A percentile compares a stretch with the other conserved stretches of the same genome.
Conservation (phyloP, 352 stramenopile genomes). For the Lagenidium sp. region DNA sequence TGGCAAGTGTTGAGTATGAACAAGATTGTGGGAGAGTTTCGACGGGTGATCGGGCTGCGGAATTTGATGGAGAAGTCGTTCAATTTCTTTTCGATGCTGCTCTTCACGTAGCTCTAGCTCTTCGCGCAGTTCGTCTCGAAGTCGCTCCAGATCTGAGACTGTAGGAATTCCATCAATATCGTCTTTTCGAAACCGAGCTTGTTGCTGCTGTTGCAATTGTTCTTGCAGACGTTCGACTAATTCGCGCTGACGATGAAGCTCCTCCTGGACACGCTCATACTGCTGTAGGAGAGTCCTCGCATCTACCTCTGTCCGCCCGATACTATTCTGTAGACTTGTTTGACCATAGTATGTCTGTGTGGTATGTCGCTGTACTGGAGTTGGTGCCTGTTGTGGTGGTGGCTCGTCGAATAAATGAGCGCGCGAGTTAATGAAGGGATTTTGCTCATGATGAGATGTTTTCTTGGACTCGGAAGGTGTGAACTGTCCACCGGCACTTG, state of each 20-base stretch:
- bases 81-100: conserved; percentile 37
- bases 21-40: no score
- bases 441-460: conserved; percentile 18
- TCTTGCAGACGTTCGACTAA: conserved; percentile 46
- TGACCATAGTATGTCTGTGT: no score
- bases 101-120: conserved; percentile 41
- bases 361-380: no score
- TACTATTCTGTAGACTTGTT: no score
- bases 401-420: conserved; percentile 44
- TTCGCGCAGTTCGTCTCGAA: conserved; percentile 37
- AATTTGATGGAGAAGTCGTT: no score
- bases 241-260: conserved; percentile 35
- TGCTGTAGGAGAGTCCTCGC: conserved; percentile 20
- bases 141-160: conserved; percentile 42
- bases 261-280: conserved; percentile 45
- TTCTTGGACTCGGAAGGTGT: no score
- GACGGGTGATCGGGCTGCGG: no score
- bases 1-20: no score
- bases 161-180: conserved; percentile 11
- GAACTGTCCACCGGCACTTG: no score
- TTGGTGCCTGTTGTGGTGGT: conserved; percentile 2
- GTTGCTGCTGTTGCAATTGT: conserved; percentile 33
- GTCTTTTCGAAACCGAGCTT: conserved; percentile 17
- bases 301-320: conserved; percentile 9
- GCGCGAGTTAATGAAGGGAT: conserved; percentile 42